phyloP scores from a whole-genome alignment of 305 asterid genomes.

The Fraxinus baroniana region DNA sequence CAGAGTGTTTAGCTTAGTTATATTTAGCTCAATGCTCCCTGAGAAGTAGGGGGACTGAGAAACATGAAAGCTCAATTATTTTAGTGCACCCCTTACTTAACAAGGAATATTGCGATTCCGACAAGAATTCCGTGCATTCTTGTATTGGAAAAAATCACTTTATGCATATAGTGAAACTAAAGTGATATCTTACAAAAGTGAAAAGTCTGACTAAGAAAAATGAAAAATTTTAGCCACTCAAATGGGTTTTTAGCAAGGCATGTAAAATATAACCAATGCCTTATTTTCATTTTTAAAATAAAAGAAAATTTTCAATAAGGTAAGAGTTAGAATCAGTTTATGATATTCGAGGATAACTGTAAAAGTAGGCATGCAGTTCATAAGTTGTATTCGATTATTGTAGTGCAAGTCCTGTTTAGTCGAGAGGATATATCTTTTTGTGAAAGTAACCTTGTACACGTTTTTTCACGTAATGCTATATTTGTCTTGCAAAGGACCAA shows the following conservation, averaged over 20 bases:
- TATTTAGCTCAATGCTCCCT: background rate
- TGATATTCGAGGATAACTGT: background rate
- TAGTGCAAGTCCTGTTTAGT: background rate
- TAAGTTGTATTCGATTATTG: background rate
- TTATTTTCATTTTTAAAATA: background rate
- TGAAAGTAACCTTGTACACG: background rate
- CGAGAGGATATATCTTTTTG: background rate
- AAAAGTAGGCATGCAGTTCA: background rate
- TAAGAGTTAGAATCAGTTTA: background rate
- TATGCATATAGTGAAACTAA: background rate
- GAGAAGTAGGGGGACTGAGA: background rate
- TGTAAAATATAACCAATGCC: background rate
- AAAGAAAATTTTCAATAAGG: background rate
- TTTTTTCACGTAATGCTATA: background rate
- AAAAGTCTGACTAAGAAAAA: background rate
- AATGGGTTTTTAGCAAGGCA: background rate
- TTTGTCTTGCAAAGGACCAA: background rate
- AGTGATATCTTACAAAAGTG: background rate
- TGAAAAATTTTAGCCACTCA: background rate
- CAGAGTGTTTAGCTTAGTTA: background rate
- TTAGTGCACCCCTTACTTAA: background rate
- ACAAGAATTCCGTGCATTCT: background rate
- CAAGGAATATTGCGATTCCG: background rate
- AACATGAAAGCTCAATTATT: background rate
- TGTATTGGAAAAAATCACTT: background rate